These are phyloP conservation scores for Saccharum officinarum DNA, from an alignment of 176 grass and related monocot species.

Conservation along the genomic window DNA sequence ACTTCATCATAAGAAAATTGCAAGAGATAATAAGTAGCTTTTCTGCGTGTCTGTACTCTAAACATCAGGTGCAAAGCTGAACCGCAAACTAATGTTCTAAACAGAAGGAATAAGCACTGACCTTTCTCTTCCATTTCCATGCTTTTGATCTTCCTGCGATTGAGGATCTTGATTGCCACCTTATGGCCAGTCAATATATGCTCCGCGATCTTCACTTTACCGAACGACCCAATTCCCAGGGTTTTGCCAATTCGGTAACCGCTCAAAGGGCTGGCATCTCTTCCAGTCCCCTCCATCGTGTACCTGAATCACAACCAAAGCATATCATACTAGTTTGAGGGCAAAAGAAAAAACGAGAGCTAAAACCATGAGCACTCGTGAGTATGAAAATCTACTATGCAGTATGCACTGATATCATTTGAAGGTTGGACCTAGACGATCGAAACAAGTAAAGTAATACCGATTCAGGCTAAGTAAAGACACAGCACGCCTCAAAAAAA, in stretches of 20 bases:
- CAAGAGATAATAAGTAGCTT: not conserved
- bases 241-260: slow-evolving; percentile 85
- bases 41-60: not conserved
- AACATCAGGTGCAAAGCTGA: not conserved
- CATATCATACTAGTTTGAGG: not conserved
- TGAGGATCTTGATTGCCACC: slow-evolving; percentile 92
- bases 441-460: not conserved
- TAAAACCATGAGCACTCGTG: not conserved
- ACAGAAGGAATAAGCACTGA: slow-evolving; percentile 15
- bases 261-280: slow-evolving; percentile 47
- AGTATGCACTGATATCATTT: not conserved
- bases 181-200: slow-evolving; percentile 77
- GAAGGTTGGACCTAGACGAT: slow-evolving; percentile 14
- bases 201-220: slow-evolving; percentile 88
- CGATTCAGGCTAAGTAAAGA: not conserved
- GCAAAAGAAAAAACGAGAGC: not conserved
- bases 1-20: not conserved
- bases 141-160: slow-evolving; percentile 74
- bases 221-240: slow-evolving; percentile 78
- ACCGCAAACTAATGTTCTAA: not conserved
- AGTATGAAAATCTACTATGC: not conserved
- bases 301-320: slow-evolving; percentile 4
- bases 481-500: not conserved
- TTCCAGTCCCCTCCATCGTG: slow-evolving; percentile 67
- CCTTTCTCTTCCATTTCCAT: slow-evolving; percentile 97